Base-by-base conservation (phyloP, 176 grass and related monocot species). In the Puccinellia tenuiflora region DNA sequence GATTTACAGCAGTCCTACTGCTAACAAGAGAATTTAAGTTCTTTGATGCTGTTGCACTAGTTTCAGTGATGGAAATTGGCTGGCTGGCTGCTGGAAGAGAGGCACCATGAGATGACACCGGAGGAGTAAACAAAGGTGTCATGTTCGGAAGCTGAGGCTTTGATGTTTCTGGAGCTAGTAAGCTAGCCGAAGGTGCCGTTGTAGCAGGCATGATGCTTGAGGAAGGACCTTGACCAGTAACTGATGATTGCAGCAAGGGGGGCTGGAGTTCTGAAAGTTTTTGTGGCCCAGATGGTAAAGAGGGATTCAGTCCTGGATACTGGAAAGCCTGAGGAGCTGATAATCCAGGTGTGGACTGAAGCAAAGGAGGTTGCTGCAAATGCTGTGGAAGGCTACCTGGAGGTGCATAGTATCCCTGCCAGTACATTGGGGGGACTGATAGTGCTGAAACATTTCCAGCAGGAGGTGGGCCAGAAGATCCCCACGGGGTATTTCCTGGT, bases 391-490 rank as follows among this genome's bases (percentile, higher is more conserved):
- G 33, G 33, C 33, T 34, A 34, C 33, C 33, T 2, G 33, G 33
- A 34, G 33, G 33, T 34, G 33, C 33, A 34, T 34, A 34, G 33
- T 34, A 34, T 34, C 33, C 84, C 87, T 2, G 94, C 94, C 91
- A 91, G 59, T 91, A 97, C 89, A 94, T 83, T 29, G 81, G 79
- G 5, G 91, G 89, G 66, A 88, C 92, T 42, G 84, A 82, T 43
- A 88, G 84, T 7, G 76, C 73, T 46, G 94, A 68, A 33, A 40
- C 85, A 82, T 40, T 97, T 84, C 84, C 94, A 77, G 76, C 69
- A 24, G 77, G 84, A 69, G 84, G 80, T 5, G 33, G 55, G n/a
- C 55, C 82, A 60, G 93, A 25, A 46, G 93, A 55, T 63, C 82
- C 93, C 93, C 93, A 95, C 0, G 76, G 68, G 57, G 83, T 59